These are phyloP conservation scores for Apiotrichum laibachii DNA, from an alignment of 1,284 basidiomycete genomes.

Conservation along the genomic window DNA sequence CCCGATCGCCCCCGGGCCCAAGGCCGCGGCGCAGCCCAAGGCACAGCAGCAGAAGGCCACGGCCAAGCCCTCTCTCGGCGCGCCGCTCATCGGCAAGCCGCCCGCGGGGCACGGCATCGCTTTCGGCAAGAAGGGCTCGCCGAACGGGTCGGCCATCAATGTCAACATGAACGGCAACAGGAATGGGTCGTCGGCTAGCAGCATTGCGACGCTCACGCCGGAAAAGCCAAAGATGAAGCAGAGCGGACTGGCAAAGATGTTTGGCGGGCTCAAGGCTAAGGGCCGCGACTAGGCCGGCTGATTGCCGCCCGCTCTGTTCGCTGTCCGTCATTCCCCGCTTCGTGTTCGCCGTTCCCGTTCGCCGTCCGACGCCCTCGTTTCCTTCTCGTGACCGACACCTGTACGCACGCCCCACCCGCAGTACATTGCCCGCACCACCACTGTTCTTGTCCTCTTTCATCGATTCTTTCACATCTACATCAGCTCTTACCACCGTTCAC, in stretches of 20 bases:
- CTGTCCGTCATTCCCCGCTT: no score
- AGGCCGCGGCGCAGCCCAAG: constrained; percentile 1
- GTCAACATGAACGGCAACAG: neutral
- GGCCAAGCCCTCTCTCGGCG: neutral
- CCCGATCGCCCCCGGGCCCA: neutral
- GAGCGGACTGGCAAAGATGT: constrained; percentile 49
- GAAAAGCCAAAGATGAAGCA: constrained; percentile 49
- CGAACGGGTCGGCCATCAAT: neutral
- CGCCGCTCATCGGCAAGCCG: no score
- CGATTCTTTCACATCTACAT: no score
- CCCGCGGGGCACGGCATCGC: no score
- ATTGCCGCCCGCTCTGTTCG: no score
- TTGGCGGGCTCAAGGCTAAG: constrained; percentile 49
- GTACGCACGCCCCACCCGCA: no score
- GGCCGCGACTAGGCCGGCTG: constrained; percentile 27
- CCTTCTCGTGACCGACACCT: no score
- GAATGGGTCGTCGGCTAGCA: neutral
- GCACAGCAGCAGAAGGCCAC: neutral
- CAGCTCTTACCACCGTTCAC: no score
- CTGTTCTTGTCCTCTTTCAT: no score
- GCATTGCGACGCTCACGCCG: constrained; percentile 18
- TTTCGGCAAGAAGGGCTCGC: neutral
- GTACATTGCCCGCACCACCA: no score
- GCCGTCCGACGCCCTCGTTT: no score
- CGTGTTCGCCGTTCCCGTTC: no score